phyloP scores from a whole-genome alignment of 768 basidiomycete species.

The Collybia sp. region DNA sequence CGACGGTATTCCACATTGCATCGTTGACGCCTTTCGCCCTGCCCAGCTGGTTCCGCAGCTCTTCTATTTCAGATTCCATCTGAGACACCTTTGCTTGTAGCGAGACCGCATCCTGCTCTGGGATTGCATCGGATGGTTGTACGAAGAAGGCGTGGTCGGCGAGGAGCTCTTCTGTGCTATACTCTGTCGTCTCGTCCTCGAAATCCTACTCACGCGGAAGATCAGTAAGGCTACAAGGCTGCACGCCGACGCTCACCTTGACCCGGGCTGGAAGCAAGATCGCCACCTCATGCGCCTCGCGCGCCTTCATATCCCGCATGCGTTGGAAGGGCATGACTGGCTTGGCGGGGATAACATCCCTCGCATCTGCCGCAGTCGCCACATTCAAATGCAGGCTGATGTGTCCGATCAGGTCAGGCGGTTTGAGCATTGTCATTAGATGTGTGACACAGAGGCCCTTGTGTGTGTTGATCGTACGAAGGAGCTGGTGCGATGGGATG shows the following conservation, averaged over 20 bases:
- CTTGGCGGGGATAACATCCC: constrained; percentile 61
- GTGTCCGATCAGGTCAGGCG: constrained; percentile 83
- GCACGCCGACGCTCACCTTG: constrained; percentile 29
- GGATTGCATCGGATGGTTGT: constrained; percentile 27
- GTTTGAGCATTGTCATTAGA: constrained; percentile 77
- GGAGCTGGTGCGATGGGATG: constrained; percentile 83
- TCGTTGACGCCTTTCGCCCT: constrained; percentile 92
- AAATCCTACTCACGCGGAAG: constrained; percentile 13
- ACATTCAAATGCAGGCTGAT: constrained; percentile 48
- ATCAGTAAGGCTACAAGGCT: not conserved
- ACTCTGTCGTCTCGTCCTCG: constrained; percentile 30
- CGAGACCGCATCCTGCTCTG: constrained; percentile 28
- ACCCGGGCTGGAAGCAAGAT: constrained; percentile 50
- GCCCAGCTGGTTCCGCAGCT: constrained; percentile 63
- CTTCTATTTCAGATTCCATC: constrained; percentile 69
- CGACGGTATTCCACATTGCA: constrained; percentile 86
- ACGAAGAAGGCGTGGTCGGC: constrained; percentile 68
- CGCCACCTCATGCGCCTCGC: constrained; percentile 69
- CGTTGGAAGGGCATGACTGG: constrained; percentile 70
- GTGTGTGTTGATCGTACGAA: constrained; percentile 75
- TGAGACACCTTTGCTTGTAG: constrained; percentile 56
- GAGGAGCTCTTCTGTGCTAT: constrained; percentile 51
- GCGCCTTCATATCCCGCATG: constrained; percentile 59
- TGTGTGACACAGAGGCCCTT: constrained; percentile 67
- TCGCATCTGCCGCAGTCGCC: constrained; percentile 34